Evolutionary conservation across 257 asterid species (phyloP).

Genomic region (Coffea canephora): DNA sequence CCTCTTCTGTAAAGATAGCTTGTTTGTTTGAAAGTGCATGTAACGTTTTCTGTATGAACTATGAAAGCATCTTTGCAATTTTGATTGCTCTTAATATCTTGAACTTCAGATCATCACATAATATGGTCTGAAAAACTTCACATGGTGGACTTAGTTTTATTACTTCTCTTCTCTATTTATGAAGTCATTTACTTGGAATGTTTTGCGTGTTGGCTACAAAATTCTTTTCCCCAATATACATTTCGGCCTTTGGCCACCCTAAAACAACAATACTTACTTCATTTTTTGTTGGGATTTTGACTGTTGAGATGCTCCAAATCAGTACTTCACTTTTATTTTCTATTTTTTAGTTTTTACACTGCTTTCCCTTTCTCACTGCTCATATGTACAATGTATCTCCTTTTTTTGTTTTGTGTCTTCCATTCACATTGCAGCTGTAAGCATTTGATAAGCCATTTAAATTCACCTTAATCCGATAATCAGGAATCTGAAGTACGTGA

Average conservation of each 20-base stretch:
- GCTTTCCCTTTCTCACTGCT: background rate
- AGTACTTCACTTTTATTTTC: background rate
- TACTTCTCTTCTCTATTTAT: background rate
- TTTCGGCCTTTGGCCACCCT: background rate
- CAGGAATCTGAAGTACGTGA: constrained; percentile 93
- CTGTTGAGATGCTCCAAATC: background rate
- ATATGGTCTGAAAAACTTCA: too few species aligned
- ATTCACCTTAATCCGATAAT: constrained; percentile 25
- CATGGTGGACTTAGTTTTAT: too few species aligned
- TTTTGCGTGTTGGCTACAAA: background rate
- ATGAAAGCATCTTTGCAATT: too few species aligned
- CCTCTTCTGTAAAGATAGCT: too few species aligned
- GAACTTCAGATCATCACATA: too few species aligned
- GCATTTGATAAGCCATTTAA: background rate
- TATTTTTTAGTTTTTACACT: background rate
- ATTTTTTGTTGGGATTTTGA: background rate
- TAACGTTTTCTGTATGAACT: too few species aligned
- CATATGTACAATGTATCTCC: background rate
- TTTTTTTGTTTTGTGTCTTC: too few species aligned
- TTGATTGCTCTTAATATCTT: too few species aligned
- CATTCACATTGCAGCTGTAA: background rate
- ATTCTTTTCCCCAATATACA: background rate
- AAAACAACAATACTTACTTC: background rate
- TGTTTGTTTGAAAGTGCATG: too few species aligned
- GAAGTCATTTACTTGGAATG: background rate